phyloP scores from a whole-genome alignment of 176 grass and related monocot species.

The Juncus inflexus region DNA sequence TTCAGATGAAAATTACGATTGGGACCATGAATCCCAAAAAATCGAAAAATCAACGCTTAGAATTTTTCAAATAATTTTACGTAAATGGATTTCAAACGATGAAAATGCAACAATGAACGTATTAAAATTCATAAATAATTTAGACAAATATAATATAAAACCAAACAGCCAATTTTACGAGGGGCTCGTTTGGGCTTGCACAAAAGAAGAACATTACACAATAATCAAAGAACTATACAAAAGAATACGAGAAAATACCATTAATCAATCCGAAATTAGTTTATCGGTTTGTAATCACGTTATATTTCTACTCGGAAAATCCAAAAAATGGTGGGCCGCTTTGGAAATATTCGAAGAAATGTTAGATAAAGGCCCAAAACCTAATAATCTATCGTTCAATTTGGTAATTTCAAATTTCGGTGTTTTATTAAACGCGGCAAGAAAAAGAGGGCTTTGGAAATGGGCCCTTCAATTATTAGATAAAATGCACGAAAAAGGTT shows the following conservation, averaged over 20 bases:
- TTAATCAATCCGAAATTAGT: constrained; percentile 32
- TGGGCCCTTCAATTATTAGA: constrained; percentile 67
- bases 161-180: constrained; percentile 38
- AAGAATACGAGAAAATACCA: constrained; percentile 44
- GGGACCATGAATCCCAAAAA: constrained; percentile 59
- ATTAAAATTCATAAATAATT: constrained; percentile 49
- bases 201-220: constrained; percentile 53
- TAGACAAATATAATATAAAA: constrained; percentile 49
- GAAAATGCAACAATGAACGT: constrained; percentile 41
- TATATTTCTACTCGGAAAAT: constrained; percentile 81
- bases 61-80: constrained; percentile 52
- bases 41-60: constrained; percentile 41
- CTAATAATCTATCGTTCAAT: constrained; percentile 71
- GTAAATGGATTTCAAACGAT: constrained; percentile 37
- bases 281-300: constrained; percentile 82
- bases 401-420: constrained; percentile 76
- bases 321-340: constrained; percentile 95
- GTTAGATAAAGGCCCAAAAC: constrained; percentile 68
- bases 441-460: constrained; percentile 61
- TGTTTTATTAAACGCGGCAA: constrained; percentile 58
- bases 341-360: constrained; percentile 85
- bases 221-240: constrained; percentile 73
- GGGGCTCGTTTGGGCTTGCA: constrained; percentile 78
- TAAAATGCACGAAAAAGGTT: constrained; percentile 87
- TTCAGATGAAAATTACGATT: constrained; percentile 35